Base-by-base conservation (phyloP, 305 asterid species). In the Salvia sclarea region DNA sequence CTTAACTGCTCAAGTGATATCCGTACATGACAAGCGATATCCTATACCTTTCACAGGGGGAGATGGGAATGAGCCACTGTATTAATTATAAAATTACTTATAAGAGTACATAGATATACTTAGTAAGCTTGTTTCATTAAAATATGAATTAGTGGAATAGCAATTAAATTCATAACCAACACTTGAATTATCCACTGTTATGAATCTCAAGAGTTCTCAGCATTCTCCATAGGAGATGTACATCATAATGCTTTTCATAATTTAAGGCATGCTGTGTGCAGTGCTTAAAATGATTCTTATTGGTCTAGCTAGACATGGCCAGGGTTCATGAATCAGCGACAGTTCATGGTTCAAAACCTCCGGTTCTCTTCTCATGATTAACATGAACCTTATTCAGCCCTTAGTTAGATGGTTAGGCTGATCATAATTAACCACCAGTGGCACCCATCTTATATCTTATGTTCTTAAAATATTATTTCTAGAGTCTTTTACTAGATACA, bases 11-110 rank as follows among this genome's bases (percentile, higher is more conserved):
- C 44, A 53, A 50, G 43, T 61, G 66, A 16, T 53, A 47, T 25
- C 47, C 62, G 56, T 33, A 43, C 9, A 57, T 20, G 50, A 68
- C 61, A 73, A 52, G 35, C 38, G 25, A 30, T 33, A 31, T 18
- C 47, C 33, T 6, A 35, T 49, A 45, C 52, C 35, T 69, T 37
- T 22, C 44, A 21, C 53, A 60, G 49, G 68, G 14, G 16, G 22
- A 21, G 45, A 37, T 13, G 28, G 43, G 14, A 49, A 18, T 20
- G 30, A 37, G 28, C 25, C 43, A 22, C 21, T 4, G 17, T n/a
- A 58, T 2, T 47, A 47, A 37, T 0, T 31, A 62, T n/a, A n/a
- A n/a, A n/a, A n/a, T n/a, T n/a, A n/a, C 59, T 45, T 7, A 64
- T 6, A 48, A 13, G 18, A 49, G 61, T 62, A 48, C 9, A 25